A percentile compares a stretch with the other conserved stretches of the same genome.
Conservation (phyloP, 306 rosid species). For the Hippophae gyantsensis region DNA sequence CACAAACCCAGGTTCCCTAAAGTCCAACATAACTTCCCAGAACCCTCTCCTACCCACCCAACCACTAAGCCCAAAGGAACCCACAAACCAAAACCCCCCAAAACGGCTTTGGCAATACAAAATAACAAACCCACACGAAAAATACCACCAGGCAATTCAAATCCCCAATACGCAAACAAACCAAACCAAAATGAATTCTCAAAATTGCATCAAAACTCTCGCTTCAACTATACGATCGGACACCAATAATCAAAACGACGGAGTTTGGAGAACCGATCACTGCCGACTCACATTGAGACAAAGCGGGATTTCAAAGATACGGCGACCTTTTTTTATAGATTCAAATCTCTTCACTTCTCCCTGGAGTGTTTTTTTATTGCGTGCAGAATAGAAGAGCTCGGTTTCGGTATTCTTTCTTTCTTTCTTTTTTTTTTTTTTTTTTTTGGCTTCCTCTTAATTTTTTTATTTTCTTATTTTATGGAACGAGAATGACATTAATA, state of each 20-base stretch:
- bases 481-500: too few species aligned
- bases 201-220: neutral
- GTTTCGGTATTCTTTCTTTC: too few species aligned
- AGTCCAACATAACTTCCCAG: conserved; percentile 61
- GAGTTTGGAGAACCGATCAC: too few species aligned
- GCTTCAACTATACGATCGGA: neutral
- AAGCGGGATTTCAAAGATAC: too few species aligned
- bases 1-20: conserved; percentile 45
- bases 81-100: conserved; percentile 30
- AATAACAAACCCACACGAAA: conserved; percentile 24
- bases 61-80: conserved; percentile 25
- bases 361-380: too few species aligned
- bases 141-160: conserved; percentile 27
- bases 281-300: too few species aligned
- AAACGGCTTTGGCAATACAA: conserved; percentile 24
- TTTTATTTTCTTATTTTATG: too few species aligned
- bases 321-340: too few species aligned
- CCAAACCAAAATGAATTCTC: neutral
- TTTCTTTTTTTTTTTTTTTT: too few species aligned
- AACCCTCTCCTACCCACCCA: conserved; percentile 32
- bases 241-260: neutral
- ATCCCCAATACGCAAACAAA: neutral
- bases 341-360: too few species aligned
- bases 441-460: too few species aligned
- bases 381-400: too few species aligned